A percentile compares a stretch with the other conserved stretches of the same genome.
phyloP scores from a whole-genome alignment of 2,329 filamentous ascomycete species.

The Coniochaeta sp. region DNA sequence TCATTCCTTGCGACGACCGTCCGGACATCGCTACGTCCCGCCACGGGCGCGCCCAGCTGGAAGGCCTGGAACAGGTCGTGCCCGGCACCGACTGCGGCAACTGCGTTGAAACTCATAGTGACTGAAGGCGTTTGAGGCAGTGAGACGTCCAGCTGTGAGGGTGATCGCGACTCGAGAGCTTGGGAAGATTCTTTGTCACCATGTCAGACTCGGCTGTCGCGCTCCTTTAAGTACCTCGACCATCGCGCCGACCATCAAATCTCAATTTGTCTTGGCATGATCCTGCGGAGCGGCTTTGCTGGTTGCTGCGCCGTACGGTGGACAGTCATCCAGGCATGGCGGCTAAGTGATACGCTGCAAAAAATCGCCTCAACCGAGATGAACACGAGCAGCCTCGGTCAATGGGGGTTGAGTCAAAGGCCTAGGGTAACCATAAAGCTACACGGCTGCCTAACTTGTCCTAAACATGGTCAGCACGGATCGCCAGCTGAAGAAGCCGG shows the following conservation, averaged over 20 bases:
- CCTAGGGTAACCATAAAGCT: too few species aligned
- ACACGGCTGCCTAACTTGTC: neutral
- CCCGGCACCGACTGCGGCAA: neutral
- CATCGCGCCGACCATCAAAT: neutral
- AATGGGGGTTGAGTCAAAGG: too few species aligned
- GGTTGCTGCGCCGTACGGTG: neutral
- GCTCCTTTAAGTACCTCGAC: neutral
- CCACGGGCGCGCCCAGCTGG: constrained; percentile 1
- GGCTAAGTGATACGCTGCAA: neutral
- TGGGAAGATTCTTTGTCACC: neutral
- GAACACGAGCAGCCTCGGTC: neutral
- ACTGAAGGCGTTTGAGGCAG: neutral
- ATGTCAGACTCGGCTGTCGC: neutral
- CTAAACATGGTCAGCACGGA: neutral
- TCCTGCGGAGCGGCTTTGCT: neutral
- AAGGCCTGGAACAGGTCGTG: constrained; percentile 3
- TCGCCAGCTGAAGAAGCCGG: neutral
- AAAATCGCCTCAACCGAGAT: neutral
- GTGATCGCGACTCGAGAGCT: neutral
- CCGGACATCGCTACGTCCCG: neutral
- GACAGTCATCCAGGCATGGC: neutral
- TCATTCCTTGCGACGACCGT: constrained; percentile 4
- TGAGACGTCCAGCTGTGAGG: neutral
- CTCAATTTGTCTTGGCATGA: neutral
- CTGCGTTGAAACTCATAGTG: constrained; percentile 3